phyloP scores from a whole-genome alignment of 192 early-diverging fungal genomes.

The Phlyctochytrium bullatum region DNA sequence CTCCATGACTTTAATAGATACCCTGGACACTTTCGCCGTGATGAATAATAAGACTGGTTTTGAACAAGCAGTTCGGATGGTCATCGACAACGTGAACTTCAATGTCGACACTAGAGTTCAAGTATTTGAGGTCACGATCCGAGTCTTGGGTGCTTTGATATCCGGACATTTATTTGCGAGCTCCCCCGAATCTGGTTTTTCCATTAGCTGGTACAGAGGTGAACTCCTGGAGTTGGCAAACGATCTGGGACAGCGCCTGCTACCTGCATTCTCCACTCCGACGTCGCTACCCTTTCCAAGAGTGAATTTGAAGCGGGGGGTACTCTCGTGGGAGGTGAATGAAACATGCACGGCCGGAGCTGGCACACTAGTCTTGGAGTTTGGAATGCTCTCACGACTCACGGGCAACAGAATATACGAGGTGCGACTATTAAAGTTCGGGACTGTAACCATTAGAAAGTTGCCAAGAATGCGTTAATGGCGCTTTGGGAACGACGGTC shows the following conservation, averaged over 20 bases:
- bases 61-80: constrained; percentile 58
- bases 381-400: constrained; percentile 84
- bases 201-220: constrained; percentile 68
- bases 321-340: constrained; percentile 60
- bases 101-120: constrained; percentile 85
- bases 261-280: constrained; percentile 85
- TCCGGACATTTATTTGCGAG: constrained; percentile 86
- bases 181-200: constrained; percentile 55
- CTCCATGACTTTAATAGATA: constrained; percentile 89
- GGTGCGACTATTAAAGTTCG: constrained; percentile 28
- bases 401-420: constrained; percentile 79
- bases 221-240: constrained; percentile 76
- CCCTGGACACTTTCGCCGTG: constrained; percentile 80
- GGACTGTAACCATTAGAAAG: constrained; percentile 18
- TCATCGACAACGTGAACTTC: constrained; percentile 68
- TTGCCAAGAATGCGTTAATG: constrained; percentile 54
- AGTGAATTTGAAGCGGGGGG: constrained; percentile 81
- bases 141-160: constrained; percentile 83
- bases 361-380: constrained; percentile 90
- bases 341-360: constrained; percentile 75
- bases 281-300: constrained; percentile 82
- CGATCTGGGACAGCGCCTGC: constrained; percentile 77
- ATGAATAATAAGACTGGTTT: constrained; percentile 68
- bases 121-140: constrained; percentile 94
- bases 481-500: constrained; percentile 80